Percentiles rank a stretch among this genome's conserved stretches.
phyloP scores from a whole-genome alignment of 495 filamentous ascomycete species.

The Trichoderma reesei region DNA sequence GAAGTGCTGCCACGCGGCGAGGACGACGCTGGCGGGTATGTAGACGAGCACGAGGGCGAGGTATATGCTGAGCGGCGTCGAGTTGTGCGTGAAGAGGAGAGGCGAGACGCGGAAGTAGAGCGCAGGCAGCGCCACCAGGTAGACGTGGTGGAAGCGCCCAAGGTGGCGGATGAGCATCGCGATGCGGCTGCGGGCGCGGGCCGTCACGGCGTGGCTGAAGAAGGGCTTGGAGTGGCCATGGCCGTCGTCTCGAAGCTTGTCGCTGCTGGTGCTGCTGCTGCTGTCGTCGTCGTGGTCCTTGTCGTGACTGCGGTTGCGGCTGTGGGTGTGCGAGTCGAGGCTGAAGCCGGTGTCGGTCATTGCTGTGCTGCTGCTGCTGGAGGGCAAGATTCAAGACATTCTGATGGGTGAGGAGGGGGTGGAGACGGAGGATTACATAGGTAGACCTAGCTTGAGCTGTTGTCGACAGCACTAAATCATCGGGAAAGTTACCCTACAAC shows the following conservation, averaged over 20 bases:
- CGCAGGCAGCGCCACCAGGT: background rate
- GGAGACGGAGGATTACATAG: background rate
- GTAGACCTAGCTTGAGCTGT: too few species aligned
- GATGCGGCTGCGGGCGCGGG: background rate
- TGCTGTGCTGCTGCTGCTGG: background rate
- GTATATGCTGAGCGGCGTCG: background rate
- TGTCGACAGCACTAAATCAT: too few species aligned
- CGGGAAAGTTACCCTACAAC: too few species aligned
- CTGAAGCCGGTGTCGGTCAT: background rate
- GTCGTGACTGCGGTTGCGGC: slow-evolving; percentile 1
- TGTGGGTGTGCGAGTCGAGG: background rate
- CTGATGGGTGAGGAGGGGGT: background rate
- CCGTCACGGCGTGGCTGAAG: background rate
- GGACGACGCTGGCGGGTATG: background rate
- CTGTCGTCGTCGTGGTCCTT: background rate
- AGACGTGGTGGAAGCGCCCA: background rate
- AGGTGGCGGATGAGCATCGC: background rate
- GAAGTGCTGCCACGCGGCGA: background rate
- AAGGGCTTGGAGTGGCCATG: background rate
- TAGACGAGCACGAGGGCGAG: slow-evolving; percentile 1
- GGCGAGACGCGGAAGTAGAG: background rate
- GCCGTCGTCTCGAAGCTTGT: background rate
- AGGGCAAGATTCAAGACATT: too few species aligned
- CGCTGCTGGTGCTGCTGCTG: background rate
- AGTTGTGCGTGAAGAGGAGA: background rate